A percentile compares a stretch with the other conserved stretches of the same genome.
phyloP scores from a whole-genome alignment of 805 yeast species.

The Pichia nanzhaoensis region DNA sequence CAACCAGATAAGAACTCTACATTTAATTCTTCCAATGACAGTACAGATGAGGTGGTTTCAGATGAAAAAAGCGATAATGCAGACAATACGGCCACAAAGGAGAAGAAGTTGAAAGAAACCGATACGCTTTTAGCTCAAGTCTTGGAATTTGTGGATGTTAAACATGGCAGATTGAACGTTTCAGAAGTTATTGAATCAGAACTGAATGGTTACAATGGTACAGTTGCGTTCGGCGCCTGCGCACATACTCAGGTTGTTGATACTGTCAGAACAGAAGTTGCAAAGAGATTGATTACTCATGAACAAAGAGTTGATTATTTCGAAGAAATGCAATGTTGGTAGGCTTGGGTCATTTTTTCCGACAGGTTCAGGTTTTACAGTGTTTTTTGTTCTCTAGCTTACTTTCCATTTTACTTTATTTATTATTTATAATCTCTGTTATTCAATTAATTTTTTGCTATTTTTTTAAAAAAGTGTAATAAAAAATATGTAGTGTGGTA shows the following conservation, averaged over 20 bases:
- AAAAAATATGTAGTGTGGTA: too few species aligned
- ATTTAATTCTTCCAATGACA: not conserved
- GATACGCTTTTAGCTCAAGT: not conserved
- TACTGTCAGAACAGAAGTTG: conserved; percentile 22
- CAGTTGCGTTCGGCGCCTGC: conserved; percentile 43
- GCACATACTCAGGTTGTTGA: conserved; percentile 41
- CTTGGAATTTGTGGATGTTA: conserved; percentile 33
- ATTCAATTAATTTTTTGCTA: too few species aligned
- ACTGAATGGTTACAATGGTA: conserved; percentile 31
- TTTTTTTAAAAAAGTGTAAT: too few species aligned
- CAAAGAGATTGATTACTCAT: conserved; percentile 11
- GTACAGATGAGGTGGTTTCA: not conserved
- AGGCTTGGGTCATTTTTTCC: too few species aligned
- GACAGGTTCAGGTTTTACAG: too few species aligned
- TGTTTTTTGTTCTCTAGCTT: not conserved
- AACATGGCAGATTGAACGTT: conserved; percentile 39
- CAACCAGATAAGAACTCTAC: conserved; percentile 22
- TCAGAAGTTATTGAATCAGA: conserved; percentile 32
- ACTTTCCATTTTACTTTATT: not conserved
- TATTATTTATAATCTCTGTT: too few species aligned
- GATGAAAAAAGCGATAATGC: not conserved
- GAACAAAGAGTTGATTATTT: conserved; percentile 25
- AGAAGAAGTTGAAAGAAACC: not conserved
- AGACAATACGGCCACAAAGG: not conserved
- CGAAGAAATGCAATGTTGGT: conserved; percentile 34